Evolutionary conservation across 2,329 filamentous ascomycete genomes (phyloP).

Genomic region (Xylaria sp.): DNA sequence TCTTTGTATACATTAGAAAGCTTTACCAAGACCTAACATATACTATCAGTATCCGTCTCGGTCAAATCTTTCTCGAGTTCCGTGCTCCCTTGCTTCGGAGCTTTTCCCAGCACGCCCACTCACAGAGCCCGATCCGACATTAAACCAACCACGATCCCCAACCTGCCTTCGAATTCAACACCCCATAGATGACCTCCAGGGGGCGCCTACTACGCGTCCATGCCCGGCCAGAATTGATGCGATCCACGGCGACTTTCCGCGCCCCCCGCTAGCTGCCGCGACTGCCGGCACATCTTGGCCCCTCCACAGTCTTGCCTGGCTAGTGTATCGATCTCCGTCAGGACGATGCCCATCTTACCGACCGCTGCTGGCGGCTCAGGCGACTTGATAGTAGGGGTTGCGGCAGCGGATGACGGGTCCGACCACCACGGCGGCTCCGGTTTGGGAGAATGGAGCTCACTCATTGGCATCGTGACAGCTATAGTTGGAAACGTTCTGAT

Average conservation of each 20-base stretch:
- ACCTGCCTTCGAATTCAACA: neutral
- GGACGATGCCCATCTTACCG: constrained; percentile 40
- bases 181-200: constrained; percentile 32
- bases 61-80: neutral
- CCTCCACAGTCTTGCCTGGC: constrained; percentile 14
- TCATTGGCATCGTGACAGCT: constrained; percentile 94
- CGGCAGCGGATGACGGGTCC: constrained; percentile 39
- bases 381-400: constrained; percentile 26
- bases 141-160: constrained; percentile 14
- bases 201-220: constrained; percentile 29
- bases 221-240: constrained; percentile 34
- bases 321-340: constrained; percentile 26
- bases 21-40: neutral
- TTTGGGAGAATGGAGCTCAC: constrained; percentile 82
- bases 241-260: constrained; percentile 30
- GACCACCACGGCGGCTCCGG: constrained; percentile 57
- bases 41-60: neutral
- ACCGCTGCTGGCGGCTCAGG: constrained; percentile 24
- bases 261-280: constrained; percentile 33
- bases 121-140: constrained; percentile 16
- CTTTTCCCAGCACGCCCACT: neutral
- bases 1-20: neutral
- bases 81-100: neutral
- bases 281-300: constrained; percentile 3
- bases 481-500: constrained; percentile 95